phyloP scores from a whole-genome alignment of 1,139 yeast genomes.

The Candida sanyaensis region DNA sequence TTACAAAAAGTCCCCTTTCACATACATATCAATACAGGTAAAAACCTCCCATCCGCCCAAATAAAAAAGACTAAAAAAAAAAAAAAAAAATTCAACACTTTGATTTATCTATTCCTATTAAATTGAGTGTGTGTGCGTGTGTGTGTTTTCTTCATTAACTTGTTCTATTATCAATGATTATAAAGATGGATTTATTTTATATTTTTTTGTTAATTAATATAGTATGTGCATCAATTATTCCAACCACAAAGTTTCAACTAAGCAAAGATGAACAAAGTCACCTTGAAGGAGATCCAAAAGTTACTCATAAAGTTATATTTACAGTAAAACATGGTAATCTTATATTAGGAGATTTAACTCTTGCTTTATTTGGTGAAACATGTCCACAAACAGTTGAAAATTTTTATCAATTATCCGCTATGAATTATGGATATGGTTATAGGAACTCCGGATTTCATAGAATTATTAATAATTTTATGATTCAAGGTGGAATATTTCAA shows the following conservation, averaged over 20 bases:
- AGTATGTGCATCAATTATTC: conserved; percentile 8
- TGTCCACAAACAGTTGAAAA: conserved; percentile 43
- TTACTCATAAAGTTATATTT: conserved; percentile 29
- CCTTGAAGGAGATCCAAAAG: conserved; percentile 26
- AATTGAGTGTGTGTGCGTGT: background rate
- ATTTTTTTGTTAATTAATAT: background rate
- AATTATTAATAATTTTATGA: conserved; percentile 37
- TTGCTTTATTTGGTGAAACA: conserved; percentile 29
- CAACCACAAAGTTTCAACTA: conserved; percentile 7
- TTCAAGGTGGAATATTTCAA: conserved; percentile 42
- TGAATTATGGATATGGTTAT: conserved; percentile 40
- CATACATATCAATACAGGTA: too few species aligned
- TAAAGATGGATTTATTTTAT: background rate
- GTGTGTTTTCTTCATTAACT: background rate
- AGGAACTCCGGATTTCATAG: conserved; percentile 34
- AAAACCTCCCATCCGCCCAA: too few species aligned
- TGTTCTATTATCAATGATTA: too few species aligned
- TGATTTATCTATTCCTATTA: too few species aligned
- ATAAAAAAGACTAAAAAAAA: too few species aligned
- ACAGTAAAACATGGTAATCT: conserved; percentile 20
- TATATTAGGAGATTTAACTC: conserved; percentile 21
- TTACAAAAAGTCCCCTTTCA: background rate
- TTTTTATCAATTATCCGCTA: conserved; percentile 34
- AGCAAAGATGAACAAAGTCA: conserved; percentile 13
- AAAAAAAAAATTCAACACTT: too few species aligned